A percentile compares a stretch with the other conserved stretches of the same genome.
Evolutionary conservation across 139 green algal species (phyloP).

Genomic region (Chlorella sorokiniana): DNA sequence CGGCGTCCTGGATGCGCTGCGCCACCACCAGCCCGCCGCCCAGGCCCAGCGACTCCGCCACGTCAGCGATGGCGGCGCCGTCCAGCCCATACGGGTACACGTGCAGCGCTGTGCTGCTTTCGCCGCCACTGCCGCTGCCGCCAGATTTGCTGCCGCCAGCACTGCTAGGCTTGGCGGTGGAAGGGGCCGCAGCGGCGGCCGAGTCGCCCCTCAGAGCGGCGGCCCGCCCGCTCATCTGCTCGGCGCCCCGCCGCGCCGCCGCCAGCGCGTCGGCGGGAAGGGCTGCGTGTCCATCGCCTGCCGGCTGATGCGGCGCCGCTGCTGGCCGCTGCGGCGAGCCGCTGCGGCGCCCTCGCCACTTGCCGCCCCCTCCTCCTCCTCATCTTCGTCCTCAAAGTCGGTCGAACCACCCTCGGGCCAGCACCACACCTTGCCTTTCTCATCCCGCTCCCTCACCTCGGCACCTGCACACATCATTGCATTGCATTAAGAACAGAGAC

Average conservation of each 20-base stretch:
- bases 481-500: neutral
- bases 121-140: neutral
- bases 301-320: neutral
- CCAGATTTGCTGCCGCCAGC: neutral
- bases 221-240: neutral
- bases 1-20: conserved; percentile 36
- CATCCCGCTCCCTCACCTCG: conserved; percentile 30
- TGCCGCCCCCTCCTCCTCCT: neutral
- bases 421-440: conserved; percentile 18
- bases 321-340: neutral
- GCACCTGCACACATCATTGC: neutral
- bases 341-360: neutral
- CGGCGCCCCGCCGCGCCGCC: neutral
- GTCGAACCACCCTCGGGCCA: conserved; percentile 12
- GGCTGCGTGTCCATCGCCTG: conserved; percentile 19
- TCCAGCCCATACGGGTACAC: conserved; percentile 30
- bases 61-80: neutral
- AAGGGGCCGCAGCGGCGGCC: neutral
- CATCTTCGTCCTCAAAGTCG: conserved; percentile 2
- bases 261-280: neutral
- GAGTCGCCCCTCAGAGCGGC: neutral
- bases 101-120: neutral
- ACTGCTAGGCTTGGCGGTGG: neutral
- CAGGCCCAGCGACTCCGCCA: conserved; percentile 16
- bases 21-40: conserved; percentile 22